Evolutionary conservation across 2,329 filamentous ascomycete genomes (phyloP), one percentile per base, ranked within the genome.

Genomic region (Fusarium caatingaense): DNA sequence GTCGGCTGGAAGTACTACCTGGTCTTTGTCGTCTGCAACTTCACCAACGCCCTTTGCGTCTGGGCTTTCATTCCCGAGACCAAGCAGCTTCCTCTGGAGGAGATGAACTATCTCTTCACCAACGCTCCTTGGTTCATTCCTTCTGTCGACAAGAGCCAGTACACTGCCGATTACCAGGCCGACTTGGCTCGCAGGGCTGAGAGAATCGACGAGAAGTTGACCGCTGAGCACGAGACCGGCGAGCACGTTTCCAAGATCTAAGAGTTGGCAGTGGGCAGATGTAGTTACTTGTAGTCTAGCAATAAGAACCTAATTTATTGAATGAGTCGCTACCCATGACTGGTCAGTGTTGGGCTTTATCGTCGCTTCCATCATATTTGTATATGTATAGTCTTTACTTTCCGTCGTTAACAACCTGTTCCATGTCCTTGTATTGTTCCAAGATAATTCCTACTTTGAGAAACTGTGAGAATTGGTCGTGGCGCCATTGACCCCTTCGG

Each of bases 51-150:
- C 47, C 2, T 80, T 30, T 80, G 75, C 69, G 92, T 92, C 82
- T 92, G 88, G 84, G 82, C 85, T 4, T 78, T 92, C 51, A 82
- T 92, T 42, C 90, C 90, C 0, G 90, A 92, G 79, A 92, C 90
- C 0, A 85, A 85, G 56, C 87, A 85, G 69, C 81, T 88, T 18
- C 86, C 89, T 1, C 83, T 92, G 2, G 90, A 92, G 74, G 89
- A 91, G 79, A 91, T 91, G 89, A 88, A 89, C 69, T 85, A 87
- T 60, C 81, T 91, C 46, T 91, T 91, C 77, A 86, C 84, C n/a
- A 83, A 90, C 0, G 64, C 64, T 32, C 64, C 64, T 12, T 56
- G 58, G 41, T 67, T 67, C 32, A 61, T 67, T 30, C 60, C 61
- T 2, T 48, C 30, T 5, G 56, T 66, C 12, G 51, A 66, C 34